Evolutionary conservation across 2,329 filamentous ascomycete species (phyloP).

Genomic region (Colletotrichum navitas): DNA sequence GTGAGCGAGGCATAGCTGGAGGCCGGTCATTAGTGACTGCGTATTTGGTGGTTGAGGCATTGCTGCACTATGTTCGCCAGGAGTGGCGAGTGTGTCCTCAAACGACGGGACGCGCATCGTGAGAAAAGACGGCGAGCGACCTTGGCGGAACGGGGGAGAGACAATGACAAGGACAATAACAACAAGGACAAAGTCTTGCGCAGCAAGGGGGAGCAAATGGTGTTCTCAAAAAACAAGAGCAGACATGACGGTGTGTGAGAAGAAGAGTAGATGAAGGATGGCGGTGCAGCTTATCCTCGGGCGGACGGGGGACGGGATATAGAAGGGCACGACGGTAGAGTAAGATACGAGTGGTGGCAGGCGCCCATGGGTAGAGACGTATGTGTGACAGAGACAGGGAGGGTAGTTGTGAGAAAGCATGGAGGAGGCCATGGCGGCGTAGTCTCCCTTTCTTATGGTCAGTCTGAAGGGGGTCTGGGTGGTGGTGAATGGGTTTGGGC

Average conservation of each 20-base stretch:
- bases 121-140: not conserved
- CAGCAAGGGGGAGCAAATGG: not conserved
- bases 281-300: conserved; percentile 24
- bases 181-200: not conserved
- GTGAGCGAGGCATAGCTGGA: conserved; percentile 77
- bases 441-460: conserved; percentile 36
- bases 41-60: conserved; percentile 38
- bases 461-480: conserved; percentile 33
- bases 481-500: conserved; percentile 6
- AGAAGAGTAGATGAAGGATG: not conserved
- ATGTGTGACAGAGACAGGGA: conserved; percentile 24
- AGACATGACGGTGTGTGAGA: conserved; percentile 17
- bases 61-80: conserved; percentile 16
- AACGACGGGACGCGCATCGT: conserved; percentile 42
- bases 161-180: not conserved
- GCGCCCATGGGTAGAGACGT: conserved; percentile 35
- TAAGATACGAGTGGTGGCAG: conserved; percentile 25
- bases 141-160: not conserved
- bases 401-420: conserved; percentile 16
- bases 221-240: conserved; percentile 4
- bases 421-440: conserved; percentile 37
- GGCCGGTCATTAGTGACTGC: conserved; percentile 42
- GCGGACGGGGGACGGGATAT: not conserved
- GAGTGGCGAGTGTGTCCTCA: conserved; percentile 33
- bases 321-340: conserved; percentile 11